These are phyloP conservation scores for Penicillium griseofulvum DNA, from an alignment of 2,329 filamentous ascomycete species.

Conservation along the genomic window DNA sequence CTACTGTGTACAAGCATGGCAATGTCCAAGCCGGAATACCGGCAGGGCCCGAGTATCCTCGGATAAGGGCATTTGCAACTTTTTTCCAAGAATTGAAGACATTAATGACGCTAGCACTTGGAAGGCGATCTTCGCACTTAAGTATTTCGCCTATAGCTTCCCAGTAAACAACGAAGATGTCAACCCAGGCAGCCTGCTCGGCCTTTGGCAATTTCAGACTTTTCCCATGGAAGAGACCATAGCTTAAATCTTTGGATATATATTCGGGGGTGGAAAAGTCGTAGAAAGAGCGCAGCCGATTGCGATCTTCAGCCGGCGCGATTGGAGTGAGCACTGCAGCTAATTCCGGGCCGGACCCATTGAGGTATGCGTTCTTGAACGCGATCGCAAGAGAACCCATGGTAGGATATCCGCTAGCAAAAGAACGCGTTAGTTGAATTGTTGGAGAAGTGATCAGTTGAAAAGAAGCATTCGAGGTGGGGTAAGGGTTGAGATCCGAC, in stretches of 20 bases:
- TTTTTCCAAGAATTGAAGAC: constrained; percentile 91
- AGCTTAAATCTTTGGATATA: constrained; percentile 67
- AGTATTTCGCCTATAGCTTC: constrained; percentile 73
- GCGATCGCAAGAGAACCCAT: constrained; percentile 75
- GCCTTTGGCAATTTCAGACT: constrained; percentile 58
- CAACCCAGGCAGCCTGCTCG: constrained; percentile 78
- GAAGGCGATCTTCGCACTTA: constrained; percentile 56
- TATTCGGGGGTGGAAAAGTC: constrained; percentile 66
- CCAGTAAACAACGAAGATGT: constrained; percentile 83
- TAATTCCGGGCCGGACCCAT: constrained; percentile 68
- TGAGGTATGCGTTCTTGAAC: constrained; percentile 67
- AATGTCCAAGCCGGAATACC: constrained; percentile 88
- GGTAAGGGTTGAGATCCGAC: background rate
- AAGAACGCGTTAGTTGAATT: background rate
- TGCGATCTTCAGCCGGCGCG: constrained; percentile 59
- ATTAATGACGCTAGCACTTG: constrained; percentile 67
- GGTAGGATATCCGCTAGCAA: constrained; percentile 12
- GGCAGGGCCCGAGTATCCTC: constrained; percentile 69
- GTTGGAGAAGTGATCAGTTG: background rate
- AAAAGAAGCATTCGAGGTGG: background rate
- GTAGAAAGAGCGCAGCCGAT: constrained; percentile 68
- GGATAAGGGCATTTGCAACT: constrained; percentile 69
- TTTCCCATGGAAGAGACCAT: constrained; percentile 63
- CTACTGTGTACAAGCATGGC: constrained; percentile 81
- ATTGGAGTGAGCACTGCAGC: constrained; percentile 73